phyloP scores from a whole-genome alignment of 2,329 filamentous ascomycete species.

The Stagonosporopsis vannaccii region DNA sequence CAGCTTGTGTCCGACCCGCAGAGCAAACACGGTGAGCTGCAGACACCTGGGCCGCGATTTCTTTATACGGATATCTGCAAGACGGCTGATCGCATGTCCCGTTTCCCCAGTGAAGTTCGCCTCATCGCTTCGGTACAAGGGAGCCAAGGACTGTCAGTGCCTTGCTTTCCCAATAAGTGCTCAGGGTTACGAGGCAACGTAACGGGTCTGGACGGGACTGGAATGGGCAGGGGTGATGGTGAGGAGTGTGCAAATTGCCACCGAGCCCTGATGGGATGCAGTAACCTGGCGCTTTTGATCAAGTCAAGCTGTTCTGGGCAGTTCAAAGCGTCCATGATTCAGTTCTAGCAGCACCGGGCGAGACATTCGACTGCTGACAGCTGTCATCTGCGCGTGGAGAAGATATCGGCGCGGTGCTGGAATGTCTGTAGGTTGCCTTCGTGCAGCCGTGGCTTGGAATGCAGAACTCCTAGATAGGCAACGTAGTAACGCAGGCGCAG shows the following conservation, averaged over 20 bases:
- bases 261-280: background rate
- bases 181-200: constrained; percentile 14
- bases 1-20: constrained; percentile 15
- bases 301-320: background rate
- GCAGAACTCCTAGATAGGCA: constrained; percentile 7
- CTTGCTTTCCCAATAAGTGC: constrained; percentile 18
- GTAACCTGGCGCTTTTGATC: background rate
- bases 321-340: background rate
- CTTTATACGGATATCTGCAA: constrained; percentile 15
- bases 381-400: constrained; percentile 28
- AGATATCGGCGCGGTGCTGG: background rate
- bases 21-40: constrained; percentile 17
- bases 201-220: constrained; percentile 8
- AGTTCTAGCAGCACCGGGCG: background rate
- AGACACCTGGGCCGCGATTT: constrained; percentile 5
- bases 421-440: constrained; percentile 12
- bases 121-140: constrained; percentile 16
- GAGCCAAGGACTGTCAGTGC: constrained; percentile 12
- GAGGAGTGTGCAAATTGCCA: background rate
- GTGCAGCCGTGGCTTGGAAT: constrained; percentile 20
- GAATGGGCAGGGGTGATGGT: constrained; percentile 13
- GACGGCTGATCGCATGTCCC: constrained; percentile 12
- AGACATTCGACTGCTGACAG: constrained; percentile 21
- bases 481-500: constrained; percentile 1
- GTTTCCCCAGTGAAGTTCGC: constrained; percentile 17